Evolutionary conservation across 2,329 filamentous ascomycete species (phyloP), one percentile per base, ranked within the genome.

Genomic region (Ambrosiella beaveri): DNA sequence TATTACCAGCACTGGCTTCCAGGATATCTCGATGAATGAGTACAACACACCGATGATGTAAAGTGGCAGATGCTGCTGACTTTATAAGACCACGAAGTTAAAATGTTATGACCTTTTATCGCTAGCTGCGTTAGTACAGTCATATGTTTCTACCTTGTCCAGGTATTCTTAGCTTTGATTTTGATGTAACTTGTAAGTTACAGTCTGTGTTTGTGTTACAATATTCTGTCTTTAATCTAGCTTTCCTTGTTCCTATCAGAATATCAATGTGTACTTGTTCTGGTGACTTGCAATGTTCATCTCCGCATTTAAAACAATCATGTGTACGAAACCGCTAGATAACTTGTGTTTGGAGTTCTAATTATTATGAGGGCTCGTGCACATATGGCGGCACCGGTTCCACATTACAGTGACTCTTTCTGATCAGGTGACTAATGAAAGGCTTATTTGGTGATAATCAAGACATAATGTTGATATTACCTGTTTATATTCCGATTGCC

Each of bases 1-100:
- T 2, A 65, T 67, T 44, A 63, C 66, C 52, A 65, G 63, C 44
- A 58, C 57, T n/a, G 62, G 59, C 2, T 69, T 67, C 61, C 67
- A 66, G 15, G 49, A 58, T 9, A 65, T 64, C 2, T 64, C 60
- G 44, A 59, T 56, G 6, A 64, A 66, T 8, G 47, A 62, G 47
- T 62, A 61, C 39, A 62, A 58, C 50, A 41, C 52, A 17, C n/a
- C 6, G 1, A 58, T 58, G 51, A 19, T 39, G 17, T 50, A 38
- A 57, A 11, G 17, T 13, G 15, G 35, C 27, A 27, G 27, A 27
- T 11, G 15, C 3, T 50, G 35, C 8, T 44, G 37, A 52, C 19
- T 13, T 49, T 56, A 27, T 27, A 4, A 27, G 27, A 27, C 27
- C 7, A 56, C 35, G 39, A 55, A 19, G 17, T 49, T 12, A 59